Evolutionary conservation across 441 rosid genomes (phyloP).

Genomic region (Dalechampia spathulata): DNA sequence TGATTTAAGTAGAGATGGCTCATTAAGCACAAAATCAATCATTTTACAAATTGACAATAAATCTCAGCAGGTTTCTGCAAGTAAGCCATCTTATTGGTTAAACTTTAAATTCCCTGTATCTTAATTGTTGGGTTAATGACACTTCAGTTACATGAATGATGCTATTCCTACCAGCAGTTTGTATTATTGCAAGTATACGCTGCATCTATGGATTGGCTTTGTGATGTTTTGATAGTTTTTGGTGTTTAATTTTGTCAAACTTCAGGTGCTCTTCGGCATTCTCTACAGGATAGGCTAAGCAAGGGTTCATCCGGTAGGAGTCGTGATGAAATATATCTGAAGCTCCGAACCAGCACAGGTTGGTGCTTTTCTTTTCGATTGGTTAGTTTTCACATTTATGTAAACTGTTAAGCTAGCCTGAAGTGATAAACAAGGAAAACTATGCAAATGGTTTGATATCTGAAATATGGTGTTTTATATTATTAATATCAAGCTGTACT

Average conservation of each 20-base stretch:
- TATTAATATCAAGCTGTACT: no score
- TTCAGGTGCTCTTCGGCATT: conserved; percentile 89
- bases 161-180: not conserved
- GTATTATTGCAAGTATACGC: not conserved
- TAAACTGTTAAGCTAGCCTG: no score
- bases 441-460: no score
- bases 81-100: conserved; percentile 51
- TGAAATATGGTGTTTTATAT: no score
- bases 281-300: conserved; percentile 84
- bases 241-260: conserved; percentile 12
- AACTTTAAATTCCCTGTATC: conserved; percentile 11
- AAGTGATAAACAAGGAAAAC: no score
- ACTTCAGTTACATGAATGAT: conserved; percentile 4
- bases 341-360: conserved; percentile 89
- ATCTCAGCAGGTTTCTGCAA: conserved; percentile 86
- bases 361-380: not conserved
- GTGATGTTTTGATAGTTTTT: conserved; percentile 14
- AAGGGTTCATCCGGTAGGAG: conserved; percentile 72
- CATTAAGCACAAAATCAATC: conserved; percentile 67
- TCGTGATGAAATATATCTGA: conserved; percentile 80
- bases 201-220: conserved; percentile 5
- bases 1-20: conserved; percentile 57
- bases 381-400: no score
- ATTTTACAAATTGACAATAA: conserved; percentile 74
- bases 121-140: conserved; percentile 1